Evolutionary conservation across 768 basidiomycete genomes (phyloP).

Genomic region (Melanogaster broomeanus): DNA sequence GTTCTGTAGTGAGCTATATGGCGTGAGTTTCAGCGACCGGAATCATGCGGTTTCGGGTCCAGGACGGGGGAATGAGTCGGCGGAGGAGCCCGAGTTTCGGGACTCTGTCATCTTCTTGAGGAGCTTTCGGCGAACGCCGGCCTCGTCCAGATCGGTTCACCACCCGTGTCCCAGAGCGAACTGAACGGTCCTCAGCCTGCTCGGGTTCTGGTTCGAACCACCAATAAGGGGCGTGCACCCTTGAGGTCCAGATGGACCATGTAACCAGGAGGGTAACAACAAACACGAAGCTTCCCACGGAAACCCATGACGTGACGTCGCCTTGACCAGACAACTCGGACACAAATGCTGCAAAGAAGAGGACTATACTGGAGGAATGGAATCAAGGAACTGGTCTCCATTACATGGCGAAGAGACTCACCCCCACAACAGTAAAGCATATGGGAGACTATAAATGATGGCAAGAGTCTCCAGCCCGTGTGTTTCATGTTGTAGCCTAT

Average conservation of each 20-base stretch:
- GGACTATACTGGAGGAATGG: constrained; percentile 21
- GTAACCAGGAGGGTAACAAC: constrained; percentile 35
- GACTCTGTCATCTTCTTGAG: neutral
- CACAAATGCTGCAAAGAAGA: constrained; percentile 29
- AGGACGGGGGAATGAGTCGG: neutral
- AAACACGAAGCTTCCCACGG: constrained; percentile 34
- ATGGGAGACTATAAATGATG: constrained; percentile 54
- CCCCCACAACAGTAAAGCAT: constrained; percentile 62
- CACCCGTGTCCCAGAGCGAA: no score
- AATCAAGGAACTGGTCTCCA: neutral
- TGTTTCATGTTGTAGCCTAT: constrained; percentile 18
- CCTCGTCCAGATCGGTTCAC: no score
- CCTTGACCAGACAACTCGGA: constrained; percentile 24
- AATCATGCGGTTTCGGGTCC: neutral
- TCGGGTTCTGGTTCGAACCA: constrained; percentile 27
- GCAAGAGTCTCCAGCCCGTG: constrained; percentile 53
- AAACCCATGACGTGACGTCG: constrained; percentile 9
- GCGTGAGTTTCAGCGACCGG: neutral
- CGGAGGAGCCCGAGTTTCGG: neutral
- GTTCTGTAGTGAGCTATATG: neutral
- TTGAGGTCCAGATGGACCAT: constrained; percentile 44
- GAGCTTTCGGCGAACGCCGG: neutral
- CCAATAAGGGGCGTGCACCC: constrained; percentile 15
- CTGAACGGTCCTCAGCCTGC: neutral
- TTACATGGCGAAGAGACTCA: constrained; percentile 30